Base-by-base conservation (phyloP, 441 rosid genomes). In the Gossypium davidsonii region DNA sequence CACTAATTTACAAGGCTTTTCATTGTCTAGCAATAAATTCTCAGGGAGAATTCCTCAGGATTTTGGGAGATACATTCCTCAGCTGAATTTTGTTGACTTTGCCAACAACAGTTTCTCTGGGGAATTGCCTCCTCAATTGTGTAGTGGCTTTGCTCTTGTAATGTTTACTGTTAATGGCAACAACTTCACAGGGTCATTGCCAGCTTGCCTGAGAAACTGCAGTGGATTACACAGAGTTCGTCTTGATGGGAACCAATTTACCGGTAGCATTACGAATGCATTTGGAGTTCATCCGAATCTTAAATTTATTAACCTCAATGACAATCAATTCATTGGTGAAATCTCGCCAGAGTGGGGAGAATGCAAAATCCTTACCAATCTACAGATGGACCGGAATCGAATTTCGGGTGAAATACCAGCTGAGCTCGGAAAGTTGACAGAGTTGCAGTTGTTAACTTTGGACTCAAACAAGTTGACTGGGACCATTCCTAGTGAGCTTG, bases 81-180 rank as follows among this genome's bases (percentile, higher is more conserved):
- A 23, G 8, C 61, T 85, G 80, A 0, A 0, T 14, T 61, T 64
- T 73, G 89, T 83, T 17, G 79, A 89, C 83, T 86, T 90, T 74
- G 79, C 91, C 0, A 66, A 81, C 80, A 90, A 90, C 85, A 85
- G 86, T 76, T 90, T 90, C 83, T 37, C 81, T 0, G 93, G 91
- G 49, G 88, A 87, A 70, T 72, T 90, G 81, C 91, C 92, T 0
- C 80, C 75, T 4, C 86, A 85, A 11, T 34, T 88, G 39, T 90
- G 95, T 72, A 85, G 87, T 9, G 81, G 87, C 37, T 70, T 79
- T 17, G 70, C 72, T 71, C 89, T 88, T 5, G 23, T 62, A 58
- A 14, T 73, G 2, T 58, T 90, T 11, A 77, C 83, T 0, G 82
- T 83, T 20, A 83, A 85, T 72, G 77, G 21, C 26, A 88, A 90